These are phyloP conservation scores for Alternaria viburni DNA, from an alignment of 2,329 filamentous ascomycete genomes.

Conservation along the genomic window DNA sequence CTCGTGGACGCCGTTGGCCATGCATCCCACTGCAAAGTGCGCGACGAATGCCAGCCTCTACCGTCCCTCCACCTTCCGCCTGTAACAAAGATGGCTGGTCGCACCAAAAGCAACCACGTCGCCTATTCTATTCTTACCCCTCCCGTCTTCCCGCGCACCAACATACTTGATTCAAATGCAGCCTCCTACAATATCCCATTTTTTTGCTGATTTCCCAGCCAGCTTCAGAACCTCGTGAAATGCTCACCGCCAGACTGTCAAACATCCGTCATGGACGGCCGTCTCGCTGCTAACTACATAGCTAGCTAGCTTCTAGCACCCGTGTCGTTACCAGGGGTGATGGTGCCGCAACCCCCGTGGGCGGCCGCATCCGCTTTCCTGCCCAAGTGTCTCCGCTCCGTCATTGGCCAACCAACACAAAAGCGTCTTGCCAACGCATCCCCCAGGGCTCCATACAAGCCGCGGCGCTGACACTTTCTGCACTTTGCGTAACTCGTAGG, in stretches of 20 bases:
- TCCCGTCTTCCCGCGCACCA: not conserved
- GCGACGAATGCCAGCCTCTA: conserved; percentile 10
- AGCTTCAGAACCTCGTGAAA: not conserved
- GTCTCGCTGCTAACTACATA: not conserved
- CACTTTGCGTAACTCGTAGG: conserved; percentile 12
- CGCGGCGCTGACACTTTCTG: not conserved
- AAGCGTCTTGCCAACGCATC: conserved; percentile 39
- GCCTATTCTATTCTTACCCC: conserved; percentile 9
- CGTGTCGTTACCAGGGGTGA: conserved; percentile 25
- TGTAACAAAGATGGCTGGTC: conserved; percentile 7
- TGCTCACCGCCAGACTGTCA: conserved; percentile 12
- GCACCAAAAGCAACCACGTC: conserved; percentile 5
- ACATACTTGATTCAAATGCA: too few relatives aligned
- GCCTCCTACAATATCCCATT: too few relatives aligned
- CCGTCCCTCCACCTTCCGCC: not conserved
- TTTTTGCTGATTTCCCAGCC: not conserved
- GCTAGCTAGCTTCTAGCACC: conserved; percentile 3
- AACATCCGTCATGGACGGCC: conserved; percentile 5
- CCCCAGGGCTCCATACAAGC: conserved; percentile 16
- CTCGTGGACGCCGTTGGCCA: conserved; percentile 16
- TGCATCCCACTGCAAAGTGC: conserved; percentile 6
- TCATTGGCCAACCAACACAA: conserved; percentile 19
- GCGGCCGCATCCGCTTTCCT: conserved; percentile 16
- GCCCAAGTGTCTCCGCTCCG: not conserved
- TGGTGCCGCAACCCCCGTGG: conserved; percentile 13